Conservation (phyloP, 140 eudicot genomes). For the Senecio squalidus region DNA sequence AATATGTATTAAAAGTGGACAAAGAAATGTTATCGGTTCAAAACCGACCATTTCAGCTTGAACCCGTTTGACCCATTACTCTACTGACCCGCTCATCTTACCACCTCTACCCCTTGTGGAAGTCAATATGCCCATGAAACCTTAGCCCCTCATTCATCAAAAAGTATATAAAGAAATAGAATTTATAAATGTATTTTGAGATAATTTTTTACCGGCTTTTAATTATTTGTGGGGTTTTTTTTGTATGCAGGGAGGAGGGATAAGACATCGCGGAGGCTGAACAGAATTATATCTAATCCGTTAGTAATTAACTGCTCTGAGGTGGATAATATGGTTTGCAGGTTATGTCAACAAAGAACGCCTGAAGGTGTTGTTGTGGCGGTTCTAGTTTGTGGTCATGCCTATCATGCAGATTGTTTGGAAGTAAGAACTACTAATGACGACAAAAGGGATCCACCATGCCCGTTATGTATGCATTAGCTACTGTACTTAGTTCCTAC, state of each 20-base stretch:
- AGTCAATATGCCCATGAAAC: not conserved
- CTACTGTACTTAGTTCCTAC: slow-evolving; percentile 11
- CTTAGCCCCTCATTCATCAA: no score
- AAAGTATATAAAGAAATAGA: no score
- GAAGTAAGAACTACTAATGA: slow-evolving; percentile 43
- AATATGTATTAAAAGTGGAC: no score
- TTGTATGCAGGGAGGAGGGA: slow-evolving; percentile 43
- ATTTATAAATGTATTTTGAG: not conserved
- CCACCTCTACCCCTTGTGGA: not conserved
- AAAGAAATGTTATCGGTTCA: no score
- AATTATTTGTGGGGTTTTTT: not conserved
- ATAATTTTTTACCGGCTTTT: no score
- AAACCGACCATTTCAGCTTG: no score
- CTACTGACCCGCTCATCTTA: not conserved
- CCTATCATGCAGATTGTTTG: slow-evolving; percentile 75
- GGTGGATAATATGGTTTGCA: slow-evolving; percentile 38
- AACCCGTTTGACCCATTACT: no score
- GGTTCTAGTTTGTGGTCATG: slow-evolving; percentile 75
- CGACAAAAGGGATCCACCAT: slow-evolving; percentile 64
- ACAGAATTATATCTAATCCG: slow-evolving; percentile 45
- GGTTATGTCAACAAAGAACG: slow-evolving; percentile 41
- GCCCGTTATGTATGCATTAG: slow-evolving; percentile 50
- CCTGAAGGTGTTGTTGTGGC: slow-evolving; percentile 55
- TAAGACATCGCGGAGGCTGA: slow-evolving; percentile 42
- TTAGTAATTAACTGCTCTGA: slow-evolving; percentile 21